Conservation (phyloP, 306 rosid species). For the Malus domestica region ASM211411v1 NC_041805.1:18179001-18179500, state of each 20-base stretch:
- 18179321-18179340: slow-evolving; percentile 27
- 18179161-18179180: slow-evolving; percentile 28
- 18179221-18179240: slow-evolving; percentile 24
- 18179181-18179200: slow-evolving; percentile 28
- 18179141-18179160: slow-evolving; percentile 26
- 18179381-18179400: slow-evolving; percentile 21
- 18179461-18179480: slow-evolving; percentile 39
- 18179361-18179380: slow-evolving; percentile 8
- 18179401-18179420: slow-evolving; percentile 35
- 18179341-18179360: slow-evolving; percentile 20
- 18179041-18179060: slow-evolving; percentile 40
- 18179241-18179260: slow-evolving; percentile 25
- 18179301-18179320: background rate
- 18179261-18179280: slow-evolving; percentile 30
- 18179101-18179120: slow-evolving; percentile 25
- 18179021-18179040: slow-evolving; percentile 22
- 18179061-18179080: slow-evolving; percentile 30
- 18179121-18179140: slow-evolving; percentile 22
- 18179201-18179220: slow-evolving; percentile 25
- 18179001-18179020: slow-evolving; percentile 47
- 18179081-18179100: slow-evolving; percentile 14
- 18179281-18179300: slow-evolving; percentile 5
- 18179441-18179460: slow-evolving; percentile 28
- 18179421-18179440: slow-evolving; percentile 29
- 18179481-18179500: slow-evolving; percentile 23